These are phyloP conservation scores for Yamadazyma atmosphaerica DNA, from an alignment of 1,139 yeast species.

Conservation along the genomic window DNA sequence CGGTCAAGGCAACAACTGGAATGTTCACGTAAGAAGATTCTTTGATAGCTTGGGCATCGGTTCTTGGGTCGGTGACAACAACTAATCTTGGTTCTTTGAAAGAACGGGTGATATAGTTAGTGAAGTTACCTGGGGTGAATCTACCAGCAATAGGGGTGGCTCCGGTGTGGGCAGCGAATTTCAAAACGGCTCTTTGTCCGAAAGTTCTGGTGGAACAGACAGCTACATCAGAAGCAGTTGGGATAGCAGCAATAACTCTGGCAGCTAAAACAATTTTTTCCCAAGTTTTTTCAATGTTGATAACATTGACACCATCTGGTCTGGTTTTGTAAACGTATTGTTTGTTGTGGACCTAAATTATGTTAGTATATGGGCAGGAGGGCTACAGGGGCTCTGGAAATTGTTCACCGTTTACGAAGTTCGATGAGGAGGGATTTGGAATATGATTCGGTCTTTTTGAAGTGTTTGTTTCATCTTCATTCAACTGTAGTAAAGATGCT, in stretches of 20 bases:
- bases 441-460: too few species aligned
- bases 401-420: too few species aligned
- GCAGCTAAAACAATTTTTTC: constrained; percentile 99
- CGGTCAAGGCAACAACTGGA: constrained; percentile 98
- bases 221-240: constrained; percentile 97
- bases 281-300: constrained; percentile 99
- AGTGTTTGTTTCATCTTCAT: too few species aligned
- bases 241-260: constrained; percentile 98
- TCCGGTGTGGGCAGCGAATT: constrained; percentile 99
- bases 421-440: too few species aligned
- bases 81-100: constrained; percentile 99
- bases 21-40: constrained; percentile 99
- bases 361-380: constrained; percentile 25
- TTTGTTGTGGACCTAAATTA: constrained; percentile 88
- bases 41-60: constrained; percentile 99
- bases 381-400: not conserved
- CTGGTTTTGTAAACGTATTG: constrained; percentile 99
- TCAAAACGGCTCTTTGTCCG: constrained; percentile 99
- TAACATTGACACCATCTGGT: constrained; percentile 99
- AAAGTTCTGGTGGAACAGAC: constrained; percentile 99
- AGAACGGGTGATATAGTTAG: constrained; percentile 99
- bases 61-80: constrained; percentile 99
- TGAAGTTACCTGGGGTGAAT: constrained; percentile 99
- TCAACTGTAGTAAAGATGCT: too few species aligned
- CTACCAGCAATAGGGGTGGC: constrained; percentile 99